phyloP scores from a whole-genome alignment of 257 asterid species.

The Solanum chaucha region DNA sequence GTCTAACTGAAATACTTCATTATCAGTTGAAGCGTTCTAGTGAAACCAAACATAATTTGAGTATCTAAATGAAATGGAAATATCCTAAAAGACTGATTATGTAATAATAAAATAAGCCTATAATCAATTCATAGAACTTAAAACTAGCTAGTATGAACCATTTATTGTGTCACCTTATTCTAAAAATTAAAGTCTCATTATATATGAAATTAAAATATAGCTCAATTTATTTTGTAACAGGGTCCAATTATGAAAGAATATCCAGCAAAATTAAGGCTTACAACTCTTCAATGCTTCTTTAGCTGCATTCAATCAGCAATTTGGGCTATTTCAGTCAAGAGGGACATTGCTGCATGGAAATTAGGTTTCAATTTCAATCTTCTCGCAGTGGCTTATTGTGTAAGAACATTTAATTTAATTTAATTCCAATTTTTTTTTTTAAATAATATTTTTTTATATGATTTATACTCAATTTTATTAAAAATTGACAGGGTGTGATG shows the following conservation, averaged over 20 bases:
- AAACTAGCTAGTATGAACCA: not conserved
- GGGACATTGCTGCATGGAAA: slow-evolving; percentile 35
- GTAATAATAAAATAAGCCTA: not conserved
- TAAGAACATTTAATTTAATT: slow-evolving; percentile 9
- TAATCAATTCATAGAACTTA: not conserved
- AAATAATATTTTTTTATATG: not conserved
- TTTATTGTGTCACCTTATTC: not conserved
- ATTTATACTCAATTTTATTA: not conserved
- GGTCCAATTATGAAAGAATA: slow-evolving; percentile 30
- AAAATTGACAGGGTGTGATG: slow-evolving; percentile 32
- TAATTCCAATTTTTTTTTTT: not conserved
- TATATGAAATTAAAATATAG: not conserved
- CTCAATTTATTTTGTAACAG: slow-evolving; percentile 4
- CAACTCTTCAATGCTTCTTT: slow-evolving; percentile 38
- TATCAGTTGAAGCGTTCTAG: no score
- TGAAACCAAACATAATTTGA: not conserved
- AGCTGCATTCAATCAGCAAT: slow-evolving; percentile 27
- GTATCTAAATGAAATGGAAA: no score
- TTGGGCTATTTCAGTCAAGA: slow-evolving; percentile 26
- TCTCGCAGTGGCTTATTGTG: slow-evolving; percentile 31
- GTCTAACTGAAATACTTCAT: no score
- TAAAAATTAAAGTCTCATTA: not conserved
- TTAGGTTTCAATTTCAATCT: slow-evolving; percentile 42
- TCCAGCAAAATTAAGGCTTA: slow-evolving; percentile 41
- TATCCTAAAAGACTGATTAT: not conserved